Evolutionary conservation across 2,329 filamentous ascomycete genomes (phyloP), one percentile per base, ranked within the genome.

Genomic region (Colletotrichum somersetense): DNA sequence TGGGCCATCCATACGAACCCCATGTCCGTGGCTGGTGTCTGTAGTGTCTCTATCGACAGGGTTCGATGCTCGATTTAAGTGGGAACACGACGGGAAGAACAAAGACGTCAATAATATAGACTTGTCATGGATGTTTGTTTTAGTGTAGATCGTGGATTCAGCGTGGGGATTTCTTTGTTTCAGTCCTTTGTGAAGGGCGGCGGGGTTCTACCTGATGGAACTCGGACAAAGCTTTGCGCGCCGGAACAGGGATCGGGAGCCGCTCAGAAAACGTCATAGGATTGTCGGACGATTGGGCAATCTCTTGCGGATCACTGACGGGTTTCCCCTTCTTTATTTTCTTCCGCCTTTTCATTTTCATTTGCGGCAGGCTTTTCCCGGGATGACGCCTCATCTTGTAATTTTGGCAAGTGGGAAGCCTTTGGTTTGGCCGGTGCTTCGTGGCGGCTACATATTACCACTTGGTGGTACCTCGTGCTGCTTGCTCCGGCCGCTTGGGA

Each of bases 401-500:
- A 61, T 8, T 26, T 16, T n/a, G 20, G 18, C 3, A 8, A 35
- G 30, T n/a, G 42, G 40, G 42, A 38, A 48, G n/a, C 16, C 6
- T 16, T 38, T 48, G 18, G 44, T 16, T 38, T 48, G 18, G 44
- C 42, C n/a, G 11, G 26, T 61, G 16, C 38, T 8, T 14, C 18
- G 46, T 55, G 30, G 26, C 30, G 26, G 20, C 46, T 35, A 18
- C 14, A 18, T 42, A 2, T 26, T 26, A 42, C 14, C 11, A 38
- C 35, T 38, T 38, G 35, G 35, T 11, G 10, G 5, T 38, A 38
- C 10, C 12, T 40, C 3, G 26, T 33, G 50, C 50, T 53, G 18
- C 26, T 42, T 35, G 57, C 26, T 46, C 58, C 57, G 40, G 42
- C 42, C n/a, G 57, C 57, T 7, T 48, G 42, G 57, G 18, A 35